Conservation (phyloP, 2,329 filamentous ascomycete species). For the Trichoderma afroharzianum region DNA sequence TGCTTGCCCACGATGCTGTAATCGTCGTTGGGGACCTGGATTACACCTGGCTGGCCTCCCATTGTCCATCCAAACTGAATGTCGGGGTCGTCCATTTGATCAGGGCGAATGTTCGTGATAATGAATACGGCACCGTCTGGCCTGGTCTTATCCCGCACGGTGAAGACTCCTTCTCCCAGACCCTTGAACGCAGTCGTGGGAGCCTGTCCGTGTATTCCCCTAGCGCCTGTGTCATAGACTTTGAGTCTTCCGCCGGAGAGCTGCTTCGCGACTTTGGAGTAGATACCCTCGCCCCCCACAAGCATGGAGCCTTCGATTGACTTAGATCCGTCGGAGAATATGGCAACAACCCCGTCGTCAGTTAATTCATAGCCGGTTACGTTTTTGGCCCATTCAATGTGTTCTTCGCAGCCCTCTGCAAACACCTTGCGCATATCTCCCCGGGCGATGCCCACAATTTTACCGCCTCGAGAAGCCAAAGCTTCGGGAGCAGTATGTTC, state of each 20-base stretch:
- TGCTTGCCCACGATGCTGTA: constrained; percentile 53
- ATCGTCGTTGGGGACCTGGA: constrained; percentile 57
- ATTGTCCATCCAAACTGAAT: constrained; percentile 63
- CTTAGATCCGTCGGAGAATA: constrained; percentile 58
- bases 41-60: constrained; percentile 53
- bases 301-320: constrained; percentile 57
- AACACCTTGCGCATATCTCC: constrained; percentile 62
- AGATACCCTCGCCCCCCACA: constrained; percentile 60
- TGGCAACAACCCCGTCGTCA: constrained; percentile 48
- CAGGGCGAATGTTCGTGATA: constrained; percentile 62
- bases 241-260: constrained; percentile 55
- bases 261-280: constrained; percentile 58
- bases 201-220: constrained; percentile 64
- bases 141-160: constrained; percentile 47
- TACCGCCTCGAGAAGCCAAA: constrained; percentile 51
- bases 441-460: constrained; percentile 58
- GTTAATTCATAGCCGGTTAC: constrained; percentile 59
- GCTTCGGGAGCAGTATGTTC: constrained; percentile 28
- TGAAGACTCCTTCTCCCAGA: constrained; percentile 61
- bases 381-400: constrained; percentile 52
- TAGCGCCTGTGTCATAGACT: constrained; percentile 59
- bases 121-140: constrained; percentile 46
- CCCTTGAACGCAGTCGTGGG: constrained; percentile 58
- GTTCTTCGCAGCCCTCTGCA: constrained; percentile 51
- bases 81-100: constrained; percentile 55